Base-by-base conservation (phyloP, 257 asterid genomes). In the Penstemon barbatus region DNA sequence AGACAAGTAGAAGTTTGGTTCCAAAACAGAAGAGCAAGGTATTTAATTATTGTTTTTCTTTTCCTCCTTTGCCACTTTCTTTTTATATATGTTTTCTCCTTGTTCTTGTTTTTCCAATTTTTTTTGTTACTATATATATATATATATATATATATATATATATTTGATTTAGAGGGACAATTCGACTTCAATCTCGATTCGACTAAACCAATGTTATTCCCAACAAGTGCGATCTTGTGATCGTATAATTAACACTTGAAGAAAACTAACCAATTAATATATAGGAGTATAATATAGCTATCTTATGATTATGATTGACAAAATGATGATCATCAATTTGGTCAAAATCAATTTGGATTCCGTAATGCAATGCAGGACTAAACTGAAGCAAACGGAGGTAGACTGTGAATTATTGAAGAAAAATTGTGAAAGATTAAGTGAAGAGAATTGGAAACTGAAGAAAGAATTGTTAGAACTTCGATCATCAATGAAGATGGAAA, bases 1-100 rank as follows among this genome's bases (percentile, higher is more conserved):
- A 60, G 92, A 37, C 92, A 86, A 70, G 87, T 86, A 4, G 92
- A 86, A 78, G 89, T 86, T 52, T 83, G 92, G 92, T 86, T 86
- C 72, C 87, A 86, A 53, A 86, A 86, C 70, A 48, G 89, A 70
- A 79, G 92, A 78, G 92, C 92, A 65, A 76, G 89, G 92, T 86
- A 42, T 72, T 48, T 15, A 39, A 4, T 45, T 43, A 3, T 9
- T 6, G n/a, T 48, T 5, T 4, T 41, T 36, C 5, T 40, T n/a
- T 4, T 9, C n/a, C 41, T 0, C 4, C n/a, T 42, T 46, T 12
- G 33, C 33, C 33, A 25, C 48, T 12, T 5, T 13, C 4, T 3
- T 19, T 3, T 42, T 33, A 37, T 15, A 15, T 15, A 15, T 38
- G 40, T 6, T 55, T n/a, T 37, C 33, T 25, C 33, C 33, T 3